A percentile compares a stretch with the other conserved stretches of the same genome.
phyloP scores from a whole-genome alignment of 2,329 filamentous ascomycete species.

The Ophiostoma fasciatum region DNA sequence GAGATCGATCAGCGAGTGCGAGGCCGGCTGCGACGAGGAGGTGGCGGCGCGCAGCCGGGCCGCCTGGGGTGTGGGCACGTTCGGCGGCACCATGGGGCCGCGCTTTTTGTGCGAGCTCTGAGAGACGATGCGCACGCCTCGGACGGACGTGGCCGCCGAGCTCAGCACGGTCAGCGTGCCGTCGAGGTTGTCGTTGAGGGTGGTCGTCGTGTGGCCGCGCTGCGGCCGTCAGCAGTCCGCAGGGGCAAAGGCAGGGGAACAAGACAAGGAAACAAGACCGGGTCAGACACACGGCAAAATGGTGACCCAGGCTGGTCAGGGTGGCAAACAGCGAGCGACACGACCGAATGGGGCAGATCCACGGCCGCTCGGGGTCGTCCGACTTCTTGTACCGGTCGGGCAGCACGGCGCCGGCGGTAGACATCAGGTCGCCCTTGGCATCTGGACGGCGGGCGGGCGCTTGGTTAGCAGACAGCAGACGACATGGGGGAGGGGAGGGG shows the following conservation, averaged over 20 bases:
- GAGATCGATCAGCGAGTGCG: too few species aligned
- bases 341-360: conserved; percentile 9
- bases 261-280: not conserved
- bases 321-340: conserved; percentile 4
- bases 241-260: not conserved
- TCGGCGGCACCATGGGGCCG: not conserved
- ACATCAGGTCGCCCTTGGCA: not conserved
- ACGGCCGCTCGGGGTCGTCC: not conserved
- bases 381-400: conserved; percentile 6
- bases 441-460: too few species aligned
- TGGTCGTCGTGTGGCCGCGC: not conserved
- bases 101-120: not conserved
- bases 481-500: too few species aligned
- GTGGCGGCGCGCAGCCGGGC: too few species aligned
- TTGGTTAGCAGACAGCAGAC: not conserved
- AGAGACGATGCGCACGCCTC: conserved; percentile 4
- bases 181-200: conserved; percentile 9
- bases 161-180: conserved; percentile 3
- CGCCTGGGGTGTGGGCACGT: not conserved
- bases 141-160: not conserved
- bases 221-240: not conserved
- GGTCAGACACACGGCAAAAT: conserved; percentile 4
- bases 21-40: not conserved
- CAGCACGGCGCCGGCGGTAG: conserved; percentile 1
- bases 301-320: conserved; percentile 2